A percentile compares a stretch with the other conserved stretches of the same genome.
phyloP scores from a whole-genome alignment of 1,284 basidiomycete genomes.

The Hemileia vastatrix region DNA sequence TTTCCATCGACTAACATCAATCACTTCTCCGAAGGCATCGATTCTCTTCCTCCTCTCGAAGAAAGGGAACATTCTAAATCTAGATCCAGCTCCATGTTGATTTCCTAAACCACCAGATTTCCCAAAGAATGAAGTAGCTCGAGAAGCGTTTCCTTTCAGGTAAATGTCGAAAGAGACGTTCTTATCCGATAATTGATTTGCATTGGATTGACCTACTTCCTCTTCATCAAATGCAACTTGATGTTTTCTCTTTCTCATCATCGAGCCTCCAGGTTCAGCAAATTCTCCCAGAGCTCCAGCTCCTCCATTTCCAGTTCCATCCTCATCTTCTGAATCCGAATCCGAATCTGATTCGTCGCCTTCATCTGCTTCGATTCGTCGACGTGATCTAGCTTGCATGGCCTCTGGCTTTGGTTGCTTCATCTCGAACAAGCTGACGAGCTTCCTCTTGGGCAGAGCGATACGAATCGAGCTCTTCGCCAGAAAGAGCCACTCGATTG shows the following conservation, averaged over 20 bases:
- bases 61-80: conserved; percentile 95
- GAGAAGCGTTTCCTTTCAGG: conserved; percentile 80
- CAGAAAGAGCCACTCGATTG: neutral
- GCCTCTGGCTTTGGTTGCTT: conserved; percentile 16
- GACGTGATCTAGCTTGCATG: conserved; percentile 27
- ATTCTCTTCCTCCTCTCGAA: conserved; percentile 82
- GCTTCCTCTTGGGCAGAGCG: neutral
- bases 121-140: conserved; percentile 68
- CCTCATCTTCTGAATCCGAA: conserved; percentile 26
- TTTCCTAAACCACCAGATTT: too few species aligned
- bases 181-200: too few species aligned
- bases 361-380: conserved; percentile 39
- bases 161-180: conserved; percentile 88
- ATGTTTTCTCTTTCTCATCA: neutral
- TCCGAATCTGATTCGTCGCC: conserved; percentile 28
- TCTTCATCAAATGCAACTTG: too few species aligned
- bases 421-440: neutral
- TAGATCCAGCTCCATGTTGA: conserved; percentile 47
- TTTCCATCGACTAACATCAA: conserved; percentile 92
- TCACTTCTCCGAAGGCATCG: conserved; percentile 91
- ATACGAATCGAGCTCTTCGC: neutral
- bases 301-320: conserved; percentile 21
- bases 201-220: conserved; percentile 17
- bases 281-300: conserved; percentile 56
- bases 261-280: neutral